Evolutionary conservation across 139 green algal genomes (phyloP).

Genomic region (Pleodorina starrii): DNA sequence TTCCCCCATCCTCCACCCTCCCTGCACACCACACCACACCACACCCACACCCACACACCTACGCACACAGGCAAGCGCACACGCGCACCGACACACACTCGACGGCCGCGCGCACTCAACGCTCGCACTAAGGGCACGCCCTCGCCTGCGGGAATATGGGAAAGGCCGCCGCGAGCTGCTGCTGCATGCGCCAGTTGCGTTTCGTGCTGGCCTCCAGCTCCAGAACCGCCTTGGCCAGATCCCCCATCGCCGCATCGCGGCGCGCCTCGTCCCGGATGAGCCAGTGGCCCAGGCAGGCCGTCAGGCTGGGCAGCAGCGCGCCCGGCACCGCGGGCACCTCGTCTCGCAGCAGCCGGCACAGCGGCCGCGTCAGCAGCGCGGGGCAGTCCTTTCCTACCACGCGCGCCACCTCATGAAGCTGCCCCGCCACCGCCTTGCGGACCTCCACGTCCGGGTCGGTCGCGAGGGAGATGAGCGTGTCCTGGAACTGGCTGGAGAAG

Average conservation of each 20-base stretch:
- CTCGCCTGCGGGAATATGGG: conserved; percentile 60
- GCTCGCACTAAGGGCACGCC: neutral
- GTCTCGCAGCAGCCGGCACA: conserved; percentile 69
- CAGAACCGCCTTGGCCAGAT: conserved; percentile 69
- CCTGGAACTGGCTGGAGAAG: conserved; percentile 65
- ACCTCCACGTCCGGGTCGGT: conserved; percentile 63
- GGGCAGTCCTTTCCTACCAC: conserved; percentile 57
- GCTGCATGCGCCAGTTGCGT: conserved; percentile 69
- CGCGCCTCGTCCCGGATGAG: conserved; percentile 40
- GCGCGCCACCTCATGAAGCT: conserved; percentile 59
- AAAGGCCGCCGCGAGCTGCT: conserved; percentile 59
- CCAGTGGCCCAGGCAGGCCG: conserved; percentile 48
- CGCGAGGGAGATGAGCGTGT: conserved; percentile 61
- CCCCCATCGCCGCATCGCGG: conserved; percentile 47
- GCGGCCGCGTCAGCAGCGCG: conserved; percentile 66
- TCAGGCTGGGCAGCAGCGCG: conserved; percentile 57
- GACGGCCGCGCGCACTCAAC: neutral
- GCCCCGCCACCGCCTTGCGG: conserved; percentile 45
- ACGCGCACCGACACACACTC: neutral
- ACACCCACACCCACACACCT: neutral
- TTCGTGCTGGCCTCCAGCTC: conserved; percentile 55
- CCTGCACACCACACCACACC: too few species aligned
- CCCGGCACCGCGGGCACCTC: conserved; percentile 58
- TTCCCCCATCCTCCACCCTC: too few species aligned
- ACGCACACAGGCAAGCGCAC: neutral